Conservation (phyloP, 2,329 filamentous ascomycete species). For the Fusarium begoniae region DNA sequence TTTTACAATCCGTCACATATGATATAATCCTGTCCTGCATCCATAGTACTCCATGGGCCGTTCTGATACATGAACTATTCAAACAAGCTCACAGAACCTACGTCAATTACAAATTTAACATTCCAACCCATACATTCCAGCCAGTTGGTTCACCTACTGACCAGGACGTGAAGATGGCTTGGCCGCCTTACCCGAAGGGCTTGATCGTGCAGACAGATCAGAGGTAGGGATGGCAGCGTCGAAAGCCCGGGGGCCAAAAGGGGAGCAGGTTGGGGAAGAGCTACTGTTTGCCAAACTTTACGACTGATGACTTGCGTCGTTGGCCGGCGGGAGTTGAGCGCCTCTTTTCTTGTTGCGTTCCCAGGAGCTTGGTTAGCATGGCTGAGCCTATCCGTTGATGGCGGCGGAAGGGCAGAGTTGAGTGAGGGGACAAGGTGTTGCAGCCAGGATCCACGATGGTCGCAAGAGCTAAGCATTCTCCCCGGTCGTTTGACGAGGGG, state of each 20-base stretch:
- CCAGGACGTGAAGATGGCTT: constrained; percentile 27
- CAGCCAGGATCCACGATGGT: constrained; percentile 35
- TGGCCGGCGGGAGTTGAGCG: constrained; percentile 39
- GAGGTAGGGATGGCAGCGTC: constrained; percentile 16
- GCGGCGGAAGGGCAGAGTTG: constrained; percentile 42
- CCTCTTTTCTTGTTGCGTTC: constrained; percentile 42
- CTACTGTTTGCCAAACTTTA: constrained; percentile 33
- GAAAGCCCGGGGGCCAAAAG: constrained; percentile 14
- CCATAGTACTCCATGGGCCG: neutral
- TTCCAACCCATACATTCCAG: constrained; percentile 40
- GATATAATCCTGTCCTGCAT: neutral
- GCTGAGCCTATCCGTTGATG: constrained; percentile 48
- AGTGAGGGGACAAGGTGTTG: constrained; percentile 24
- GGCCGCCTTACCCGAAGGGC: constrained; percentile 33
- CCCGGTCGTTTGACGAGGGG: constrained; percentile 15
- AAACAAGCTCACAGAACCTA: constrained; percentile 12
- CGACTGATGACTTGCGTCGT: constrained; percentile 33
- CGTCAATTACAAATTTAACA: constrained; percentile 13
- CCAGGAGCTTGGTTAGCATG: constrained; percentile 47
- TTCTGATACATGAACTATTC: neutral
- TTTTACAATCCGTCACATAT: neutral
- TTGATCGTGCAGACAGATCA: constrained; percentile 22
- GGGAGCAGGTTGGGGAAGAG: constrained; percentile 16
- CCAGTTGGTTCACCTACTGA: constrained; percentile 28
- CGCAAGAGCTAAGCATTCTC: constrained; percentile 26